Percentiles rank a stretch among this genome's conserved stretches.
Conservation (phyloP, 345 rosid species). For the Mallotus nudiflorus region DNA sequence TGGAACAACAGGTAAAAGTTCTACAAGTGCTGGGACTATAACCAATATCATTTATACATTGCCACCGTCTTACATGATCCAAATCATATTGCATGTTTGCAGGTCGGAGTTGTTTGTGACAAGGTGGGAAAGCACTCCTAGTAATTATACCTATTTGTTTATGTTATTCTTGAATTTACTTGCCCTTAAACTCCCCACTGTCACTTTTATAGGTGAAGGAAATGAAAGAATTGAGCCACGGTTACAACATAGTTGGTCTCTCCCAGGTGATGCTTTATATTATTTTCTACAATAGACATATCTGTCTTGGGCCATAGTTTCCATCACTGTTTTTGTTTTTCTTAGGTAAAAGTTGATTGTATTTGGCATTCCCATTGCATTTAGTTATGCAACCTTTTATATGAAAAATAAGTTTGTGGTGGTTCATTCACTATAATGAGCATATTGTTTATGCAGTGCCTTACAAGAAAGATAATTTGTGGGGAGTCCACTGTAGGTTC, state of each 20-base stretch:
- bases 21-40: background rate
- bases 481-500: background rate
- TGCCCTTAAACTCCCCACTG: slow-evolving; percentile 21
- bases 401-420: background rate
- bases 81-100: slow-evolving; percentile 24
- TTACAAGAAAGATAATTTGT: background rate
- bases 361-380: background rate
- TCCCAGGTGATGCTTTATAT: slow-evolving; percentile 61
- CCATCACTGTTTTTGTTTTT: background rate
- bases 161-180: slow-evolving; percentile 1
- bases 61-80: slow-evolving; percentile 4
- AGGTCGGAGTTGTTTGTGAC: slow-evolving; percentile 63
- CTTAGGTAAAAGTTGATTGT: background rate
- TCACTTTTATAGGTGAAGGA: slow-evolving; percentile 53
- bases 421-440: background rate
- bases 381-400: background rate
- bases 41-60: no score
- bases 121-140: slow-evolving; percentile 44
- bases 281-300: background rate
- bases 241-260: slow-evolving; percentile 86
- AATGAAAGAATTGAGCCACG: slow-evolving; percentile 73
- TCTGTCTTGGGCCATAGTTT: background rate
- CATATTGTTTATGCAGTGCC: background rate
- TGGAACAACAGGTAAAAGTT: slow-evolving; percentile 58
- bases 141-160: slow-evolving; percentile 12